Percentiles rank a stretch among this genome's conserved stretches.
These are phyloP conservation scores for Venturia pyrina DNA, from an alignment of 2,329 filamentous ascomycete genomes.

Conservation along the genomic window DNA sequence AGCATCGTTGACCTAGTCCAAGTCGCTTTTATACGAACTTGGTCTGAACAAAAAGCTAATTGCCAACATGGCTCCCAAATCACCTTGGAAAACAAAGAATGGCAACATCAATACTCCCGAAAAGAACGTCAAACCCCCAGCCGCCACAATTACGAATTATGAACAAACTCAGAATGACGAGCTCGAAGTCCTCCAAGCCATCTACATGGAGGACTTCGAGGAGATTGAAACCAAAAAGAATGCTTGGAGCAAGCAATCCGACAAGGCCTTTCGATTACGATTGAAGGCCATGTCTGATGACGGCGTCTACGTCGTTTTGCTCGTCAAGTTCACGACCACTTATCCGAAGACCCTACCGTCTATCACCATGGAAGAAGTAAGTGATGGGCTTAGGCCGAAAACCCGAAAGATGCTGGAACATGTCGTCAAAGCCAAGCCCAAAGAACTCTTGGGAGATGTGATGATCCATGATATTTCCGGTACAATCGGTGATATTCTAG, in stretches of 20 bases:
- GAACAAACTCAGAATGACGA: constrained; percentile 81
- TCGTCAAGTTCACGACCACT: constrained; percentile 74
- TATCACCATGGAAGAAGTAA: constrained; percentile 52
- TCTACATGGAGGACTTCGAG: constrained; percentile 82
- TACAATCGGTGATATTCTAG: constrained; percentile 59
- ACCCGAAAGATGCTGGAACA: constrained; percentile 62
- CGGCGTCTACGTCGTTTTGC: constrained; percentile 60
- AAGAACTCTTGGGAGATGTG: constrained; percentile 51
- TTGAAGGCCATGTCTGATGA: constrained; percentile 65
- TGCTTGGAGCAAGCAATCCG: constrained; percentile 61
- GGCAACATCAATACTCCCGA: background rate
- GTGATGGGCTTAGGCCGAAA: constrained; percentile 55
- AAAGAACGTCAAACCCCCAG: background rate
- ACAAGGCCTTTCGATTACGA: constrained; percentile 71
- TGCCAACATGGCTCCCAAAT: constrained; percentile 9
- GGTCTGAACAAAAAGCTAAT: background rate
- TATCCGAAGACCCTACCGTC: constrained; percentile 80
- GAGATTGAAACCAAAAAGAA: constrained; percentile 54
- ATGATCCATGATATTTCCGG: constrained; percentile 55
- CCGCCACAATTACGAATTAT: constrained; percentile 48
- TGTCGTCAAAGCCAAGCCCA: constrained; percentile 59
- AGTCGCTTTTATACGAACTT: background rate
- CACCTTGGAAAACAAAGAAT: constrained; percentile 8
- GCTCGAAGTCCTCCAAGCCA: constrained; percentile 72
- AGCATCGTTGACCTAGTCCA: background rate